phyloP scores from a whole-genome alignment of 495 filamentous ascomycete species.

The Aspergillus conjunctus region DNA sequence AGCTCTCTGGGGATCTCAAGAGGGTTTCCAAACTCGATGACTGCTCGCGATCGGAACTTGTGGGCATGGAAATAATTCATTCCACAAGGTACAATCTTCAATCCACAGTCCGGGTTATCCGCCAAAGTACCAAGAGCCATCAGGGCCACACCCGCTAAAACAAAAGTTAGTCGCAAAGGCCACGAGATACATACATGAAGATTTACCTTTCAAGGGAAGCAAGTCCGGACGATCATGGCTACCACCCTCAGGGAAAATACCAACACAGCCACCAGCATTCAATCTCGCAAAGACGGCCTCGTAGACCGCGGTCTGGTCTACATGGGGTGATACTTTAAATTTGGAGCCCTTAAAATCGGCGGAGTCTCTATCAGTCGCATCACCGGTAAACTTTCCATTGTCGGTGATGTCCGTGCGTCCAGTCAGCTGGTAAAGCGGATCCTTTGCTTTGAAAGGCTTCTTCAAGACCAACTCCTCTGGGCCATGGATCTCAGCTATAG shows the following conservation, averaged over 20 bases:
- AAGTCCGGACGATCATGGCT: constrained; percentile 95
- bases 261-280: constrained; percentile 81
- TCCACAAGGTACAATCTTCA: constrained; percentile 98
- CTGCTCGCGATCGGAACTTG: constrained; percentile 95
- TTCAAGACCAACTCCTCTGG: constrained; percentile 84
- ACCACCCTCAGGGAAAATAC: constrained; percentile 97
- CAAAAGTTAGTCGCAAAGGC: constrained; percentile 7
- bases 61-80: constrained; percentile 99
- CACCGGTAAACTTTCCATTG: constrained; percentile 55
- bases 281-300: constrained; percentile 86
- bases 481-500: constrained; percentile 76
- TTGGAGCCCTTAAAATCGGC: constrained; percentile 69
- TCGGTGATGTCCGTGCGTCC: constrained; percentile 67
- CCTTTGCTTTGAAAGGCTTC: constrained; percentile 74
- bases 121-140: constrained; percentile 95
- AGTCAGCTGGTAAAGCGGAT: constrained; percentile 75
- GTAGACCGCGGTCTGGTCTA: constrained; percentile 92
- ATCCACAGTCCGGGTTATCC: constrained; percentile 82
- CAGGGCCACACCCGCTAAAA: constrained; percentile 87
- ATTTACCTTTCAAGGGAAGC: constrained; percentile 81
- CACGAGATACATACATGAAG: background rate
- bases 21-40: constrained; percentile 92
- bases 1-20: constrained; percentile 79
- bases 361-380: constrained; percentile 41
- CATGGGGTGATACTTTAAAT: constrained; percentile 88